A percentile compares a stretch with the other conserved stretches of the same genome.
Conservation (phyloP, 306 rosid genomes). For the Oemleria cerasiformis region DNA sequence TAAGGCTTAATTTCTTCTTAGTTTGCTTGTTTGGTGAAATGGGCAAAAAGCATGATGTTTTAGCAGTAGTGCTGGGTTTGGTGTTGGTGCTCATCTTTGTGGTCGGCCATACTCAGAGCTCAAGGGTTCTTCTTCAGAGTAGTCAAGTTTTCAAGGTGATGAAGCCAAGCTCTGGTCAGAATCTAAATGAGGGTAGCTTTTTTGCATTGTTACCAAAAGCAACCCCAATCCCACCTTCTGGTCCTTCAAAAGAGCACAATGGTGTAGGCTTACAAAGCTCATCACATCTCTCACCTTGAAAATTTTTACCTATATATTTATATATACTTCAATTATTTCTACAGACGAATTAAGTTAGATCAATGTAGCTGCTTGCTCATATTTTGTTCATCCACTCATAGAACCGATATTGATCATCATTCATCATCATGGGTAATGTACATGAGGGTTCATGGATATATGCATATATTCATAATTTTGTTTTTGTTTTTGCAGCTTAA, state of each 20-base stretch:
- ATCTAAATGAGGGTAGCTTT: constrained; percentile 27
- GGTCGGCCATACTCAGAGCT: constrained; percentile 29
- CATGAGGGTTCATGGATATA: background rate
- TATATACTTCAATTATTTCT: background rate
- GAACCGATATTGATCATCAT: background rate
- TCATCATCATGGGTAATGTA: background rate
- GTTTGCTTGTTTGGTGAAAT: constrained; percentile 27
- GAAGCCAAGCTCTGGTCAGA: constrained; percentile 36
- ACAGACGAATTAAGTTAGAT: background rate
- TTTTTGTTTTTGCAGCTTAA: background rate
- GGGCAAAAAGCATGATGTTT: constrained; percentile 34
- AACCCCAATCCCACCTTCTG: constrained; percentile 69
- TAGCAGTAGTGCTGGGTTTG: constrained; percentile 19
- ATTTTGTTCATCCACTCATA: background rate
- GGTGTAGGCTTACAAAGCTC: constrained; percentile 50
- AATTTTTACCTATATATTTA: background rate
- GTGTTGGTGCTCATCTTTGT: constrained; percentile 29
- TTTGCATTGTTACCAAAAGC: constrained; percentile 64
- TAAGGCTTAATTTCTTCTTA: background rate
- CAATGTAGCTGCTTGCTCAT: background rate
- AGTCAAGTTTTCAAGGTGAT: constrained; percentile 34
- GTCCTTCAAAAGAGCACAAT: constrained; percentile 81
- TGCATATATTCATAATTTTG: background rate
- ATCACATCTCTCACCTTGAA: constrained; percentile 40
- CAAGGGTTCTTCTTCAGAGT: constrained; percentile 17